phyloP scores from a whole-genome alignment of 331 rosid genomes.

The Acacia pycnantha region DNA sequence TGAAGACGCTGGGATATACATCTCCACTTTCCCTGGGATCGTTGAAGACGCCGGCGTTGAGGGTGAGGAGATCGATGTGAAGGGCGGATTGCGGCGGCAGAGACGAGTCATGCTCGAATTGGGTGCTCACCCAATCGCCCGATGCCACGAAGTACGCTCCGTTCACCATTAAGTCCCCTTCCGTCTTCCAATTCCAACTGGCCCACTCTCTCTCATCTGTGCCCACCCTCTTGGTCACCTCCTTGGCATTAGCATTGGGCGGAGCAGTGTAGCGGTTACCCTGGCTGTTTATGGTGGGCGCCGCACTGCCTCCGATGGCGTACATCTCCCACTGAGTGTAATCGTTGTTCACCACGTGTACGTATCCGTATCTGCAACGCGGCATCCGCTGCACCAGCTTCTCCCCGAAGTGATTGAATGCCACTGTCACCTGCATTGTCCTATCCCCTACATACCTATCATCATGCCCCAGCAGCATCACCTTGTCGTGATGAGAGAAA shows the following conservation, averaged over 20 bases:
- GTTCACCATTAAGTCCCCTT: slow-evolving; percentile 74
- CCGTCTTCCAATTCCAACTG: slow-evolving; percentile 81
- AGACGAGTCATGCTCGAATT: slow-evolving; percentile 64
- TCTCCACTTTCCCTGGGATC: slow-evolving; percentile 74
- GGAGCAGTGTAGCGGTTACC: slow-evolving; percentile 83
- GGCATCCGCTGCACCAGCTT: slow-evolving; percentile 89
- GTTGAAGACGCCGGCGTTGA: slow-evolving; percentile 74
- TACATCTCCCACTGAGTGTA: slow-evolving; percentile 88
- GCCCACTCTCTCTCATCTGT: slow-evolving; percentile 54
- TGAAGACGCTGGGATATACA: slow-evolving; percentile 49
- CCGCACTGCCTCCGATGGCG: slow-evolving; percentile 83
- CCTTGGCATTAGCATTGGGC: slow-evolving; percentile 50
- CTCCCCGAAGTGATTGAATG: slow-evolving; percentile 87
- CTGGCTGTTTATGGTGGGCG: slow-evolving; percentile 80
- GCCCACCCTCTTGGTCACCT: slow-evolving; percentile 78
- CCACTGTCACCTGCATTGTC: slow-evolving; percentile 85
- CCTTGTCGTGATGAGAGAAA: slow-evolving; percentile 84
- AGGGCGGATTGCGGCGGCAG: slow-evolving; percentile 69
- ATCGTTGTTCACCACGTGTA: slow-evolving; percentile 85
- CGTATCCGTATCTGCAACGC: slow-evolving; percentile 75
- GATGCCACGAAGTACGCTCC: slow-evolving; percentile 81
- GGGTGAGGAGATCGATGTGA: slow-evolving; percentile 58
- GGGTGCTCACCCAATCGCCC: slow-evolving; percentile 43
- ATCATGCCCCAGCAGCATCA: slow-evolving; percentile 87
- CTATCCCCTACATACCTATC: slow-evolving; percentile 65